A percentile compares a stretch with the other conserved stretches of the same genome.
Evolutionary conservation across 306 rosid species (phyloP).

Genomic region (Cicer cuneatum): DNA sequence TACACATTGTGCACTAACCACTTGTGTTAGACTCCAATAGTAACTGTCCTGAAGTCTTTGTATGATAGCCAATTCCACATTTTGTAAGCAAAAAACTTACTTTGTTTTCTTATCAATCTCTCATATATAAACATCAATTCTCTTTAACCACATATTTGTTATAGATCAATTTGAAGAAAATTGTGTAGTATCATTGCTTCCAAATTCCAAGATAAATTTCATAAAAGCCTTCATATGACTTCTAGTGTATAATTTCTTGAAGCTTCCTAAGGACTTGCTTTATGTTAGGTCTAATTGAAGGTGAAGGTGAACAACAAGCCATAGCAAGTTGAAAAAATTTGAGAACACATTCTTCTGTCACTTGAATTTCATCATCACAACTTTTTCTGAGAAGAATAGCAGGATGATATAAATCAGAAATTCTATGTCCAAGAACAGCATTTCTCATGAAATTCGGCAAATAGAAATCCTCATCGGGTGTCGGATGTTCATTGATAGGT

Average conservation of each 20-base stretch:
- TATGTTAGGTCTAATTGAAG: constrained; percentile 78
- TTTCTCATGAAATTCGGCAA: constrained; percentile 81
- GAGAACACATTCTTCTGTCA: constrained; percentile 67
- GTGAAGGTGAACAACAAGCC: constrained; percentile 88
- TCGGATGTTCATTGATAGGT: constrained; percentile 71
- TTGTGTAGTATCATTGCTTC: background rate
- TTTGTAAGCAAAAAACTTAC: constrained; percentile 34
- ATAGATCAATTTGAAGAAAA: constrained; percentile 47
- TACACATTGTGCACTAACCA: background rate
- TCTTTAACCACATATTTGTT: constrained; percentile 43
- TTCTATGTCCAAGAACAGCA: constrained; percentile 76
- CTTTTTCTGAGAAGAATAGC: constrained; percentile 62
- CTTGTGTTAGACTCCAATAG: background rate
- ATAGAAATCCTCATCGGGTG: constrained; percentile 85
- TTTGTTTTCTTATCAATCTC: constrained; percentile 19
- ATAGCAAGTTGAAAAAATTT: constrained; percentile 78
- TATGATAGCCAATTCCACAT: constrained; percentile 45
- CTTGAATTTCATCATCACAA: constrained; percentile 44
- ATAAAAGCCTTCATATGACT: background rate
- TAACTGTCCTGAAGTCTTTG: constrained; percentile 32
- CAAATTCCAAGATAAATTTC: constrained; percentile 30
- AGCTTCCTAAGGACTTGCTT: constrained; percentile 80
- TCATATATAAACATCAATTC: constrained; percentile 44
- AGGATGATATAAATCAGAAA: constrained; percentile 81
- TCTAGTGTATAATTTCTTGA: constrained; percentile 69